Evolutionary conservation across 306 rosid genomes (phyloP).

Genomic region (Hippophae tibetana): DNA sequence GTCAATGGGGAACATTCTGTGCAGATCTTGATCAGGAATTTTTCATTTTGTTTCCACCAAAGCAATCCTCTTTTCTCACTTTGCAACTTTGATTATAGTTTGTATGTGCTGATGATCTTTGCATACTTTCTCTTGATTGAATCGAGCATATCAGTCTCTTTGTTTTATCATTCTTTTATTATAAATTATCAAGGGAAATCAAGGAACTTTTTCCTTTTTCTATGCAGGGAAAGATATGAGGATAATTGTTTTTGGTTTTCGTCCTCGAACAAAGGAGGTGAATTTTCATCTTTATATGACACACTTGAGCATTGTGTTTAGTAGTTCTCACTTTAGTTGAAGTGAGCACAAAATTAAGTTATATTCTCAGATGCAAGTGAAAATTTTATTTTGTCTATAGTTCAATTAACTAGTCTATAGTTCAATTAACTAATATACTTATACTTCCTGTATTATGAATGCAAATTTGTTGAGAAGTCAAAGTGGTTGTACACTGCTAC

Average conservation of each 20-base stretch:
- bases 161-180: not conserved
- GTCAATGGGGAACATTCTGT: no score
- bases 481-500: constrained; percentile 20
- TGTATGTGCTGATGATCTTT: no score
- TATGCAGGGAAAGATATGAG: constrained; percentile 95
- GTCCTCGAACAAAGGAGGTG: constrained; percentile 90
- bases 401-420: not conserved
- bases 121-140: not conserved
- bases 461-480: not conserved
- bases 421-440: not conserved
- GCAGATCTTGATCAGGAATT: no score
- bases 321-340: no score
- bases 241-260: constrained; percentile 81
- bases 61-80: no score
- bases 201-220: constrained; percentile 15
- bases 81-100: no score
- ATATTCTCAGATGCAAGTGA: no score
- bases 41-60: no score
- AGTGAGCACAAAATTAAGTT: no score
- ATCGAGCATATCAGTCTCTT: not conserved
- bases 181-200: constrained; percentile 3
- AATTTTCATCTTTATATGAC: constrained; percentile 12
- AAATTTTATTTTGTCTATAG: no score
- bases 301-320: not conserved
- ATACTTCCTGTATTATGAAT: not conserved